Percentiles rank a stretch among this genome's conserved stretches.
Evolutionary conservation across 805 yeast species (phyloP).

Genomic region (Ogataea angusta): DNA sequence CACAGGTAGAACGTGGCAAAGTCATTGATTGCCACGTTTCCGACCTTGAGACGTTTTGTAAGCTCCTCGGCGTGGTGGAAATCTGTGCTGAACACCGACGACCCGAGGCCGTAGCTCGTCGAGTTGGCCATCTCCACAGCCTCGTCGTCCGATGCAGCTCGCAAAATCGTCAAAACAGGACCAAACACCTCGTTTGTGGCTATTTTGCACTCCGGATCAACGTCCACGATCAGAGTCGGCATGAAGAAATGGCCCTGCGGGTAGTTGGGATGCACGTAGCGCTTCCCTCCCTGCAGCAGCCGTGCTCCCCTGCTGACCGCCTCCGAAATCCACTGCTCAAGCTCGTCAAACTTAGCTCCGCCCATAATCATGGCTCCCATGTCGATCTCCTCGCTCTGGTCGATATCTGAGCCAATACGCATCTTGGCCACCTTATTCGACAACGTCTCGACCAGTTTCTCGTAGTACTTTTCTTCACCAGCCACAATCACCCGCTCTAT

Average conservation of each 20-base stretch:
- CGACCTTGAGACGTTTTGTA: slow-evolving; percentile 65
- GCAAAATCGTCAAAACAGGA: slow-evolving; percentile 79
- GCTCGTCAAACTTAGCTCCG: slow-evolving; percentile 62
- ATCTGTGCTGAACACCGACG: slow-evolving; percentile 78
- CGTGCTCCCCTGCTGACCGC: slow-evolving; percentile 83
- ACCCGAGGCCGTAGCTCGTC: slow-evolving; percentile 87
- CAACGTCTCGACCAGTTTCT: slow-evolving; percentile 54
- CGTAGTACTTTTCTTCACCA: slow-evolving; percentile 57
- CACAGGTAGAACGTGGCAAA: slow-evolving; percentile 96
- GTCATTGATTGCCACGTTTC: slow-evolving; percentile 95
- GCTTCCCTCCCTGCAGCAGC: slow-evolving; percentile 75
- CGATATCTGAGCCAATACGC: slow-evolving; percentile 87
- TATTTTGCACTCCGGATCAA: slow-evolving; percentile 69
- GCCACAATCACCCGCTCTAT: slow-evolving; percentile 89
- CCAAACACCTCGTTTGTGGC: slow-evolving; percentile 94
- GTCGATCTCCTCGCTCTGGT: slow-evolving; percentile 85
- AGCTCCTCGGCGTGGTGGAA: slow-evolving; percentile 56
- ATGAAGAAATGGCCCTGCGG: slow-evolving; percentile 93
- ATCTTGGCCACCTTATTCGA: slow-evolving; percentile 54
- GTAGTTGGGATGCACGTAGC: slow-evolving; percentile 82
- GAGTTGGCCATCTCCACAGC: slow-evolving; percentile 78
- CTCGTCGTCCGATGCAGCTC: slow-evolving; percentile 60
- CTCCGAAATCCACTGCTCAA: slow-evolving; percentile 65
- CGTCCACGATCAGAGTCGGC: slow-evolving; percentile 86
- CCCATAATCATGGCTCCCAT: slow-evolving; percentile 92